Base-by-base conservation (phyloP, 1,284 basidiomycete species). In the Trichosporon asahii region DNA sequence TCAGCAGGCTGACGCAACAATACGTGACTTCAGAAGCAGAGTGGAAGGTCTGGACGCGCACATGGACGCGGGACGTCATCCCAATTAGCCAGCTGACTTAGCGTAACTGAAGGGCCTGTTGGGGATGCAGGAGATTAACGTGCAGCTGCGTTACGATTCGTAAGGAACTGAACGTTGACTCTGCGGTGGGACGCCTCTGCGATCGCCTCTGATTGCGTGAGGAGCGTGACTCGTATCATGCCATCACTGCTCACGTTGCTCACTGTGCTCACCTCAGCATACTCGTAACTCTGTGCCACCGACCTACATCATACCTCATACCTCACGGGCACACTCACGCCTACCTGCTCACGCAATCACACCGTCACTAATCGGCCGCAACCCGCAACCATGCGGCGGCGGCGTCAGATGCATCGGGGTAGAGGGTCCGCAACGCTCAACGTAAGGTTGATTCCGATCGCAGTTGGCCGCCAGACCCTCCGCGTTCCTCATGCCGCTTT, bases 371-470 rank as follows among this genome's bases (percentile, higher is more conserved):
- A 9, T 44, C 18, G 15, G 18, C 18, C 15, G 40, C 40, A 15
- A 44, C 11, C 18, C 8, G 46, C 46, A 49, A 21, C 31, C 31
- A 44, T 44, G 40, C 40, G 21, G 44, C n/a, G 14, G 49, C n/a
- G 1, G 11, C 21, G 9, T 18, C 21, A 8, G 7, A 12, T 9
- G 21, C 49, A 25, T 44, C 14, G 40, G 6, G 18, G 18, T n/a
- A 44, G 40, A 44, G 2, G 49, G 21, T 53, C 49, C 49, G 21
- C 49, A 53, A 21, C 11, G 21, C 49, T 23, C 21, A 8, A 21
- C 23, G 49, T 53, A 53, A 53, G 21, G 49, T 53, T 53, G 49
- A 53, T 53, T 53, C 49, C 49, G 49, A 53, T 53, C 49, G 49
- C 15, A n/a, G 23, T 53, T 25, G 21, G 49, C 49, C 49, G 49